These are phyloP conservation scores for Macrocystidia cucumis DNA, from an alignment of 1,284 basidiomycete species.

Conservation along the genomic window DNA sequence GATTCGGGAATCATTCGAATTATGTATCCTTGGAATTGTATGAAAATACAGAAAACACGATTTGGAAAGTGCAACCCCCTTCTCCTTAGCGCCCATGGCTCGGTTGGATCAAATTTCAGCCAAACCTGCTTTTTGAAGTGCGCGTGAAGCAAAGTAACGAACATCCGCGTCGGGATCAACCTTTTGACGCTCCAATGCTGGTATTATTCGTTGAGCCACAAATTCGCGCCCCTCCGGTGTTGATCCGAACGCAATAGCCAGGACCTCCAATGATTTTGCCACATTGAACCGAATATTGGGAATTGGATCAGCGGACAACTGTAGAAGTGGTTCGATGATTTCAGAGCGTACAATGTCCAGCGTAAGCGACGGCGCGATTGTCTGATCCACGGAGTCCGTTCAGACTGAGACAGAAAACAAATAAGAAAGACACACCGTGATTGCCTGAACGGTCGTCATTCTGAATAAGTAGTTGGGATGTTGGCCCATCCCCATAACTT, in stretches of 20 bases:
- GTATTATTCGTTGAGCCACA: constrained; percentile 67
- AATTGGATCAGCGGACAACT: constrained; percentile 84
- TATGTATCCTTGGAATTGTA: too few relatives aligned
- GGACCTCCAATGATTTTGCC: constrained; percentile 85
- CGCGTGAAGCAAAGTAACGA: constrained; percentile 71
- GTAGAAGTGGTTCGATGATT: constrained; percentile 80
- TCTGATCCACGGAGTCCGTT: constrained; percentile 44
- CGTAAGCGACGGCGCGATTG: constrained; percentile 90
- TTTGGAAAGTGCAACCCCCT: too few relatives aligned
- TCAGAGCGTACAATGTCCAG: constrained; percentile 79
- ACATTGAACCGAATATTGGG: constrained; percentile 99
- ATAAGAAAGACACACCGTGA: constrained; percentile 62
- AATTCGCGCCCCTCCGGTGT: constrained; percentile 71
- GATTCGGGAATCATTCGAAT: too few relatives aligned
- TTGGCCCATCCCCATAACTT: constrained; percentile 95
- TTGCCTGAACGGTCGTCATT: constrained; percentile 99
- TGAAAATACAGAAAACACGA: too few relatives aligned
- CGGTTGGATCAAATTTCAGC: too few relatives aligned
- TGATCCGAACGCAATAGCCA: constrained; percentile 65
- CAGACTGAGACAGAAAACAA: constrained; percentile 7
- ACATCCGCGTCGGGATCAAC: constrained; percentile 93
- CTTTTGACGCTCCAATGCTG: constrained; percentile 80
- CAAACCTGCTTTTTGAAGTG: constrained; percentile 58
- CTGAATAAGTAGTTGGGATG: constrained; percentile 98
- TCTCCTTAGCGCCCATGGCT: too few relatives aligned